Percentiles rank a stretch among this genome's conserved stretches.
Evolutionary conservation across 2,329 filamentous ascomycete species (phyloP).

Genomic region (Fusarium papillatum): DNA sequence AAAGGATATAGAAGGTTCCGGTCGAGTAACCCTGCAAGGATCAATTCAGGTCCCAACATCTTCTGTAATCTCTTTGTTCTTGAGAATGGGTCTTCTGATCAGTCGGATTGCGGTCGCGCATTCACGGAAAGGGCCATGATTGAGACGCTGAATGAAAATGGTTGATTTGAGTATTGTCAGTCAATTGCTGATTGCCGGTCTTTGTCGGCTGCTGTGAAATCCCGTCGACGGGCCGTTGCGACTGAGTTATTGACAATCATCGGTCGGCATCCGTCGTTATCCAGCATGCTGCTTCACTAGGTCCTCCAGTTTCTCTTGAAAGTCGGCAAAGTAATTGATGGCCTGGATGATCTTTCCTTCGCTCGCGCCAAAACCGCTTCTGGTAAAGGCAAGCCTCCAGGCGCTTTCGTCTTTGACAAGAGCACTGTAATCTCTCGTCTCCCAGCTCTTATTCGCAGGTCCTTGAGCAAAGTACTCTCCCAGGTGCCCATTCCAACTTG

Average conservation of each 20-base stretch:
- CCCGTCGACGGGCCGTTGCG: background rate
- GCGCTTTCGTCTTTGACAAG: constrained; percentile 56
- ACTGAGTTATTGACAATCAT: background rate
- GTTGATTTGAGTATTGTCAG: constrained; percentile 24
- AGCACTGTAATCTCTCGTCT: constrained; percentile 35
- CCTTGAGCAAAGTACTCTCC: constrained; percentile 48
- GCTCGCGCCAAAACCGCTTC: constrained; percentile 59
- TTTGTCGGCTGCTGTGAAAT: constrained; percentile 8
- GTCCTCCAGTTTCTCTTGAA: constrained; percentile 65
- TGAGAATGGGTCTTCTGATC: background rate
- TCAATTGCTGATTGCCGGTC: background rate
- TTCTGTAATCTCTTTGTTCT: constrained; percentile 19
- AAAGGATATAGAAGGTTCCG: constrained; percentile 20
- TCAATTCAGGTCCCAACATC: background rate
- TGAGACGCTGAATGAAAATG: background rate
- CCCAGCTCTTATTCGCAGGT: constrained; percentile 45
- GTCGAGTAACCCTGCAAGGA: background rate
- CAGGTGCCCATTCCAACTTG: constrained; percentile 47
- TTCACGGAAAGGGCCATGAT: constrained; percentile 18
- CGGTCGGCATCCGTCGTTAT: background rate
- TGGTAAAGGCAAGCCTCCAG: constrained; percentile 65
- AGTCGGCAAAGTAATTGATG: constrained; percentile 70
- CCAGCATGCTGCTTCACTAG: constrained; percentile 47
- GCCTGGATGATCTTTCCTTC: constrained; percentile 67
- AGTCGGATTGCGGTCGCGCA: background rate